These are phyloP conservation scores for Colletotrichum agaves DNA, from an alignment of 2,329 filamentous ascomycete species.

Conservation along the genomic window DNA sequence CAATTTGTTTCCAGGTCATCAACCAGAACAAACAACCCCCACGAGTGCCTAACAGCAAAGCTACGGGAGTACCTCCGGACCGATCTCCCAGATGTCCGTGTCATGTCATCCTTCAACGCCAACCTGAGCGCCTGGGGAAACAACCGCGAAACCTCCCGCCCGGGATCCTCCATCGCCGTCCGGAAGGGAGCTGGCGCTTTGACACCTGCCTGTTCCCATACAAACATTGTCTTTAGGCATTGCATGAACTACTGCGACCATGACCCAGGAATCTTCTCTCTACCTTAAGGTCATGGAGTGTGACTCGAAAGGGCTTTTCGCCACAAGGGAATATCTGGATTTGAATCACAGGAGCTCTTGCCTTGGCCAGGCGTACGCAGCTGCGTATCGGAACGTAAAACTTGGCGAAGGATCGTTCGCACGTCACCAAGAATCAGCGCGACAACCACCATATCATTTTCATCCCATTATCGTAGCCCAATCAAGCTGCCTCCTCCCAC, in stretches of 20 bases:
- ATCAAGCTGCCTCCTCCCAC: background rate
- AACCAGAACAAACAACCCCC: background rate
- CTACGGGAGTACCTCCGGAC: background rate
- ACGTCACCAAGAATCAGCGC: background rate
- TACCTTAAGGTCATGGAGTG: background rate
- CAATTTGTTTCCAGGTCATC: background rate
- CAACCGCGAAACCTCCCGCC: slow-evolving; percentile 20
- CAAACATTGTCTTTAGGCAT: background rate
- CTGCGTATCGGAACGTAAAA: background rate
- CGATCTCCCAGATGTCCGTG: background rate
- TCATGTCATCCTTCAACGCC: slow-evolving; percentile 6
- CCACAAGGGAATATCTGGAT: too few relatives aligned
- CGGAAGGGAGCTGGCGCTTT: slow-evolving; percentile 18
- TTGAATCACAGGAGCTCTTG: too few relatives aligned
- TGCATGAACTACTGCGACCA: slow-evolving; percentile 25
- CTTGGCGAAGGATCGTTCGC: background rate
- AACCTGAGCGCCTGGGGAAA: slow-evolving; percentile 30
- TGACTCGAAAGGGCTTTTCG: background rate
- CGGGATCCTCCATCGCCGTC: slow-evolving; percentile 13
- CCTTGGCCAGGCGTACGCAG: background rate
- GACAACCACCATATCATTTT: background rate
- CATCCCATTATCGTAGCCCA: background rate
- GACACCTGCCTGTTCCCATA: background rate
- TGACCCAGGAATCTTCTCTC: background rate
- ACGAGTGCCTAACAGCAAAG: background rate